These are phyloP conservation scores for Santalum album DNA, from an alignment of 164 flowering plant species.

Conservation along the genomic window DNA sequence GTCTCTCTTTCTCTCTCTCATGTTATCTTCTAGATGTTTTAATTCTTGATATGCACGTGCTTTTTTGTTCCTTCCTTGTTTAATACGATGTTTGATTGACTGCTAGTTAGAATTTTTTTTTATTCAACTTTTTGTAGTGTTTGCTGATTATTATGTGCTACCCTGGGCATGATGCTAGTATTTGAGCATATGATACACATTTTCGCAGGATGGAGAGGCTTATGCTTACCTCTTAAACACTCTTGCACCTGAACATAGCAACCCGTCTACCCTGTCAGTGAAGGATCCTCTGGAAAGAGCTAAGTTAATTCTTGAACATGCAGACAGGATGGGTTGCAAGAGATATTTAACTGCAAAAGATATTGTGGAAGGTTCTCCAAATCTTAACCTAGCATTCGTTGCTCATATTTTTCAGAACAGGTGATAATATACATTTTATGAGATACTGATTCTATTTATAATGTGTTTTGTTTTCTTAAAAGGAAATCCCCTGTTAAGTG, in stretches of 20 bases:
- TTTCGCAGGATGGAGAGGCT: slow-evolving; percentile 83
- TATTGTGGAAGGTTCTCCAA: slow-evolving; percentile 90
- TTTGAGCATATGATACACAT: background rate
- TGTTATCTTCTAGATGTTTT: too few relatives aligned
- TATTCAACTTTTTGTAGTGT: too few relatives aligned
- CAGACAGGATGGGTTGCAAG: slow-evolving; percentile 89
- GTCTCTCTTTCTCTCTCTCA: too few relatives aligned
- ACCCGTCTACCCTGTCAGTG: slow-evolving; percentile 47
- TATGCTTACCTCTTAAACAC: slow-evolving; percentile 72
- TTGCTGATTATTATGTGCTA: too few relatives aligned
- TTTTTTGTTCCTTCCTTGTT: too few relatives aligned
- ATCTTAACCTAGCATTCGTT: slow-evolving; percentile 89
- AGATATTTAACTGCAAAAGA: slow-evolving; percentile 85
- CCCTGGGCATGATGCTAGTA: background rate
- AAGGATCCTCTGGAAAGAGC: slow-evolving; percentile 65
- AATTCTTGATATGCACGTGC: too few relatives aligned
- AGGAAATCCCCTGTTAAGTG: background rate
- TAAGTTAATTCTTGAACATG: slow-evolving; percentile 75
- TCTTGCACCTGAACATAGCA: slow-evolving; percentile 78
- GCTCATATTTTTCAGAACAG: slow-evolving; percentile 93
- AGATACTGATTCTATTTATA: background rate
- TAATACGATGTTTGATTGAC: too few relatives aligned
- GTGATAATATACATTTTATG: slow-evolving; percentile 26
- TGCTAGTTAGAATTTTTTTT: too few relatives aligned
- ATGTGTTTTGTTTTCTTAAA: background rate